Evolutionary conservation across 2,329 filamentous ascomycete species (phyloP).

Genomic region (Colletotrichum ledebouriae): DNA sequence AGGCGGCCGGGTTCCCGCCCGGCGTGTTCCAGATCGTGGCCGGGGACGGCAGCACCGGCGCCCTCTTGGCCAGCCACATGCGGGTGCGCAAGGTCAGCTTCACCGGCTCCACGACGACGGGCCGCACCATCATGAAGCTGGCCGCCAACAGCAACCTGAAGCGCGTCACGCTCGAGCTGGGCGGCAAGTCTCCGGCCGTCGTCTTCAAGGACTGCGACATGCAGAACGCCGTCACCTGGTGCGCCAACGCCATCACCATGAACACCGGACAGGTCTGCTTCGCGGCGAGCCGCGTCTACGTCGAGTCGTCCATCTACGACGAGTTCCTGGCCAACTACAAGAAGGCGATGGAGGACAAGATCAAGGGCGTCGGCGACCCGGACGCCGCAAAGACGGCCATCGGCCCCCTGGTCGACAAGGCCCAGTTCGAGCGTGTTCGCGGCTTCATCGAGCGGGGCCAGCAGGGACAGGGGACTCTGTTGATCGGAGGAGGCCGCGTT

Average conservation of each 20-base stretch:
- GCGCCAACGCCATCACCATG: conserved; percentile 67
- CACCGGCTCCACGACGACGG: conserved; percentile 78
- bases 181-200: conserved; percentile 76
- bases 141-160: conserved; percentile 75
- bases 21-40: conserved; percentile 59
- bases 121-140: conserved; percentile 73
- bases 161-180: conserved; percentile 80
- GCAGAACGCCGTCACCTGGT: conserved; percentile 66
- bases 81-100: conserved; percentile 72
- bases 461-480: conserved; percentile 50
- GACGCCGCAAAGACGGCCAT: conserved; percentile 70
- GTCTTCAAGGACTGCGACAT: conserved; percentile 75
- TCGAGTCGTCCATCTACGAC: conserved; percentile 70
- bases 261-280: conserved; percentile 83
- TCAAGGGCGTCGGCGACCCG: conserved; percentile 72
- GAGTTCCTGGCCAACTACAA: conserved; percentile 72
- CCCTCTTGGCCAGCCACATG: conserved; percentile 47
- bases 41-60: conserved; percentile 54
- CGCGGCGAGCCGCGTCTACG: conserved; percentile 79
- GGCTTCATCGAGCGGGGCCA: conserved; percentile 60
- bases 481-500: conserved; percentile 55
- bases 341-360: conserved; percentile 68
- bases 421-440: conserved; percentile 60
- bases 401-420: conserved; percentile 67
- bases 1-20: conserved; percentile 58